phyloP scores from a whole-genome alignment of 2,329 filamentous ascomycete genomes.

The Aureobasidium melanogenum region DNA sequence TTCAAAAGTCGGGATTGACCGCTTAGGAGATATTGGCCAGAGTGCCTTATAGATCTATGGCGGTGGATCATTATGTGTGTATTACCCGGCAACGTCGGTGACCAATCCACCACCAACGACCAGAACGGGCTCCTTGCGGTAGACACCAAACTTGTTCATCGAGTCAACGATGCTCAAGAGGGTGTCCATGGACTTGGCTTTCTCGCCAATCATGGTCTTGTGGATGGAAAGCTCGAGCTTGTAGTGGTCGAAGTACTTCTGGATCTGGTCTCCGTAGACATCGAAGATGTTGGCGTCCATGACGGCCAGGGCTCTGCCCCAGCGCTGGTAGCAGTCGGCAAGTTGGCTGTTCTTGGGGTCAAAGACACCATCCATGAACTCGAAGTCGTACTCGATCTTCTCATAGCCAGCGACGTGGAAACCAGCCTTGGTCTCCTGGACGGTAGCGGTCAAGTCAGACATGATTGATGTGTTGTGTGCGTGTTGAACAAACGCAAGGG shows the following conservation, averaged over 20 bases:
- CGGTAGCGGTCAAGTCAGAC: constrained; percentile 59
- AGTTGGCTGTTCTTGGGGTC: constrained; percentile 51
- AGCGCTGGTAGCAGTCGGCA: constrained; percentile 55
- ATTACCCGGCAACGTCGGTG: constrained; percentile 66
- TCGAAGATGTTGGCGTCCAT: constrained; percentile 65
- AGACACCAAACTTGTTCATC: constrained; percentile 65
- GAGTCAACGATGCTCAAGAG: constrained; percentile 61
- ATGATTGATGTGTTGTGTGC: constrained; percentile 33
- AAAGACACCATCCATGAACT: constrained; percentile 63
- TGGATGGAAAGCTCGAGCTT: constrained; percentile 55
- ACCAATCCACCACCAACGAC: constrained; percentile 61
- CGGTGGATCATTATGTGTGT: constrained; percentile 23
- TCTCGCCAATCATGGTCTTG: constrained; percentile 66
- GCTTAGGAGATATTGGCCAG: constrained; percentile 33
- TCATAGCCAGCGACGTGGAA: constrained; percentile 67
- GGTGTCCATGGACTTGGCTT: constrained; percentile 64
- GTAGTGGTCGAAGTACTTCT: constrained; percentile 59
- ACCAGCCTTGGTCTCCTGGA: constrained; percentile 53
- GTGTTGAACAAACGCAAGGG: constrained; percentile 18
- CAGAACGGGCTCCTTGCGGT: constrained; percentile 57
- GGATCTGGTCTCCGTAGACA: constrained; percentile 57
- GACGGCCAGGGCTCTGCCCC: constrained; percentile 58
- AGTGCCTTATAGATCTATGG: constrained; percentile 41
- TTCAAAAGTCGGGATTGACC: constrained; percentile 17
- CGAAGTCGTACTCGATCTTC: constrained; percentile 69